Conservation (phyloP, 768 basidiomycete species). For the Tricholoma matsutake region DNA sequence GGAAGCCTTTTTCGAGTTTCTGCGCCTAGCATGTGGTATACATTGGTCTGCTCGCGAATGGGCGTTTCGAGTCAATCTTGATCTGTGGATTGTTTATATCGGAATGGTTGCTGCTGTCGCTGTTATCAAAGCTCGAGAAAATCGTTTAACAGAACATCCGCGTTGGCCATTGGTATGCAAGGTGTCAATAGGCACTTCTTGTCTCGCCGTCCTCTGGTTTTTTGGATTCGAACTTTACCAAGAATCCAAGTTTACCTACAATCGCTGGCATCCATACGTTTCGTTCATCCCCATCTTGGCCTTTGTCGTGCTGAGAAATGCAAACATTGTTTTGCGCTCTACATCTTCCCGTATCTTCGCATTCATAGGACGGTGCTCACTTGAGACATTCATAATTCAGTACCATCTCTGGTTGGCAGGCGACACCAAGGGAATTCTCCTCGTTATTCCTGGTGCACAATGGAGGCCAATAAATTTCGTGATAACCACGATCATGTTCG, state of each 20-base stretch:
- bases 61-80: slow-evolving; percentile 85
- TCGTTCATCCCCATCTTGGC: slow-evolving; percentile 79
- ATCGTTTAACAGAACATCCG: slow-evolving; percentile 64
- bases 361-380: slow-evolving; percentile 82
- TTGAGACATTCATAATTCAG: slow-evolving; percentile 91
- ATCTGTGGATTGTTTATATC: slow-evolving; percentile 84
- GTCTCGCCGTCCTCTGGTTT: slow-evolving; percentile 66
- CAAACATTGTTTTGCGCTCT: slow-evolving; percentile 67
- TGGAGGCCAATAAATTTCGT: slow-evolving; percentile 80
- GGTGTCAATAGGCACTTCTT: slow-evolving; percentile 46
- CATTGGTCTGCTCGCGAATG: slow-evolving; percentile 86
- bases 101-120: slow-evolving; percentile 80
- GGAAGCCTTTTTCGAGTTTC: slow-evolving; percentile 57
- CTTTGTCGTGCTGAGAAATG: slow-evolving; percentile 75
- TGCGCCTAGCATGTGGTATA: slow-evolving; percentile 67
- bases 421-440: slow-evolving; percentile 77
- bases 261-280: slow-evolving; percentile 78
- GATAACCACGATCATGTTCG: slow-evolving; percentile 71
- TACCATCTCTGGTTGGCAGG: slow-evolving; percentile 86
- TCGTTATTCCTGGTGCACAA: slow-evolving; percentile 70
- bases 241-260: slow-evolving; percentile 82
- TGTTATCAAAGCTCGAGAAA: slow-evolving; percentile 72
- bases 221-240: slow-evolving; percentile 77
- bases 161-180: slow-evolving; percentile 60
- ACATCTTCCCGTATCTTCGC: slow-evolving; percentile 66